Evolutionary conservation across 1,139 yeast species (phyloP), one percentile per base, ranked within the genome.

Genomic region (Kluyveromyces sp.): DNA sequence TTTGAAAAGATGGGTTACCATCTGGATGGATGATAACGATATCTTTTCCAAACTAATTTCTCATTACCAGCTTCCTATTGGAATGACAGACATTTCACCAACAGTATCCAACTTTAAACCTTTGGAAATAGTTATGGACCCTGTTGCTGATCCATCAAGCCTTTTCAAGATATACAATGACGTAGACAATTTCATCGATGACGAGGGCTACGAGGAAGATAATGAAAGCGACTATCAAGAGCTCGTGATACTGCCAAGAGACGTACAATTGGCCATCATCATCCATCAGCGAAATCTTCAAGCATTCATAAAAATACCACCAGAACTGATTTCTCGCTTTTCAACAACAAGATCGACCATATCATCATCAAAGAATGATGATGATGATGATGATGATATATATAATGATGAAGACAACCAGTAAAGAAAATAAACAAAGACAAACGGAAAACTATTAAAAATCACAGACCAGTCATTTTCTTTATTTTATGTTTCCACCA

Each of bases 181-280:
- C 25, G 38, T 34, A 4, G 31, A 34, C 34, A 41, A 41, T 28
- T 26, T 41, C n/a, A 30, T 41, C 35, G 56, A 59, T 4, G 65
- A 60, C 39, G 67, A 61, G 30, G 64, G 64, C 10, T 57, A 60
- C 41, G 64, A 63, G 6, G 58, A 53, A 6, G 63, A 62, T 37
- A 61, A 56, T 8, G 63, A 68, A 31, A 64, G 63, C 31, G 69
- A 68, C 43, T 41, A 34, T 29, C 34, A 41, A 27, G 43, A 41
- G 29, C 25, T 41, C 28, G 28, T 41, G n/a, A 41, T 41, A n/a
- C 21, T 41, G 28, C 43, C 69, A 64, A 7, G 56, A 66, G 42
- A 60, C 74, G 25, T 59, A 65, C 47, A 75, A 71, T 39, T 72
- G 74, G 38, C 53, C 67, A 7, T 54, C 67, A 7, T 54, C 59